These are phyloP conservation scores for Bruguiera hainesii DNA, from an alignment of 441 rosid species.

Conservation along the genomic window DNA sequence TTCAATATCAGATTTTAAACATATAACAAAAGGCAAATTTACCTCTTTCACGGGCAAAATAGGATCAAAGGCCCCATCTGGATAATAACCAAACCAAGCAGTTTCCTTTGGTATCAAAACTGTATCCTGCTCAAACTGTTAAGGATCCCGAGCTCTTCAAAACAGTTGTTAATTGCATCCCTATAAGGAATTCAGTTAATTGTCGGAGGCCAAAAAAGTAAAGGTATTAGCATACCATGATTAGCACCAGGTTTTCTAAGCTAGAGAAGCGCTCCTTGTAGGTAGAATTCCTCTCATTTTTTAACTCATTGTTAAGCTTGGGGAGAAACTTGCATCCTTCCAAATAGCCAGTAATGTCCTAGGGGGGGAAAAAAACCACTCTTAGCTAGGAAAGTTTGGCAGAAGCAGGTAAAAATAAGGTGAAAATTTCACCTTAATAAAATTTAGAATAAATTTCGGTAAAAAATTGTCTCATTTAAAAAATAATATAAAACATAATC, in stretches of 20 bases:
- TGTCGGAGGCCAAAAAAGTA: background rate
- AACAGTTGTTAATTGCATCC: background rate
- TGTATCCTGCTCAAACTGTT: constrained; percentile 74
- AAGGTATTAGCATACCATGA: constrained; percentile 45
- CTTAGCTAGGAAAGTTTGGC: background rate
- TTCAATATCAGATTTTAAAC: too few species aligned
- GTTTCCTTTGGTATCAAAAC: constrained; percentile 80
- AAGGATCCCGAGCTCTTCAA: constrained; percentile 19
- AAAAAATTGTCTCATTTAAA: too few species aligned
- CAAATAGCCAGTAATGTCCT: constrained; percentile 63
- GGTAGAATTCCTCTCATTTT: constrained; percentile 46
- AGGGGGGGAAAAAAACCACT: background rate
- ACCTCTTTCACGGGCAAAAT: constrained; percentile 65
- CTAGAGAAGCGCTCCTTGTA: constrained; percentile 69
- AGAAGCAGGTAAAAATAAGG: background rate
- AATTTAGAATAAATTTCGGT: too few species aligned
- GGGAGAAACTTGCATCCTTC: constrained; percentile 81
- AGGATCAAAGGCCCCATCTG: constrained; percentile 54
- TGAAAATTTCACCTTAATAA: background rate
- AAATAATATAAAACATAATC: too few species aligned
- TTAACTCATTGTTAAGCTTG: constrained; percentile 66
- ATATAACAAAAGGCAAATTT: background rate
- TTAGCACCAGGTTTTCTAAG: constrained; percentile 69
- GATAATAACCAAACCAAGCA: constrained; percentile 77
- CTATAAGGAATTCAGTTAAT: background rate